Conservation (phyloP, 1,139 yeast species). For the Yamadazyma atmosphaerica region DNA sequence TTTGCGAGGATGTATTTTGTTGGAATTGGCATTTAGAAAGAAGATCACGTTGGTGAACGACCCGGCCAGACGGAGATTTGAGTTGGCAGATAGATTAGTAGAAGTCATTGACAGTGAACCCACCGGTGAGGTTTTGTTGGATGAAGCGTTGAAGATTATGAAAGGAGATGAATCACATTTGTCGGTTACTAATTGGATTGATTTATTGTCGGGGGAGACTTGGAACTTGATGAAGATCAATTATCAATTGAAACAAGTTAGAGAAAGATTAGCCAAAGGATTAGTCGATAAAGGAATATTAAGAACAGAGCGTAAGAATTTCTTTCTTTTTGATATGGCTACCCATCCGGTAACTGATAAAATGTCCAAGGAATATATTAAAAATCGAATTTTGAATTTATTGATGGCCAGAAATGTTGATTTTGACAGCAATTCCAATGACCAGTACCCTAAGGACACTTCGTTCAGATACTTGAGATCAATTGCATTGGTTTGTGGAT, state of each 20-base stretch:
- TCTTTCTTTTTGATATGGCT: constrained; percentile 95
- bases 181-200: constrained; percentile 91
- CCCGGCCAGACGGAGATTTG: constrained; percentile 89
- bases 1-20: constrained; percentile 86
- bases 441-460: constrained; percentile 67
- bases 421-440: constrained; percentile 48
- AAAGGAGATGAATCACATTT: constrained; percentile 78
- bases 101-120: constrained; percentile 84
- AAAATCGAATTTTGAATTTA: constrained; percentile 67
- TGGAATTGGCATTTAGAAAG: constrained; percentile 90
- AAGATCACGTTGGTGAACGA: constrained; percentile 88
- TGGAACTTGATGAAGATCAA: constrained; percentile 95
- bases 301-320: constrained; percentile 93
- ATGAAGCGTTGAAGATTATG: constrained; percentile 90
- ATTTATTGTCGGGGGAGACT: constrained; percentile 90
- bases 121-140: constrained; percentile 94
- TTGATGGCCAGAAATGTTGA: constrained; percentile 70
- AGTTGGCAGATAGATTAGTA: constrained; percentile 79
- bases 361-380: constrained; percentile 76
- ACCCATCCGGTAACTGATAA: constrained; percentile 95
- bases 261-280: constrained; percentile 96
- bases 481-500: constrained; percentile 79
- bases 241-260: constrained; percentile 93
- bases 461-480: constrained; percentile 76
- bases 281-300: constrained; percentile 96